Evolutionary conservation across 2,329 filamentous ascomycete genomes (phyloP).

Genomic region (Simplicillium aogashimaense): DNA sequence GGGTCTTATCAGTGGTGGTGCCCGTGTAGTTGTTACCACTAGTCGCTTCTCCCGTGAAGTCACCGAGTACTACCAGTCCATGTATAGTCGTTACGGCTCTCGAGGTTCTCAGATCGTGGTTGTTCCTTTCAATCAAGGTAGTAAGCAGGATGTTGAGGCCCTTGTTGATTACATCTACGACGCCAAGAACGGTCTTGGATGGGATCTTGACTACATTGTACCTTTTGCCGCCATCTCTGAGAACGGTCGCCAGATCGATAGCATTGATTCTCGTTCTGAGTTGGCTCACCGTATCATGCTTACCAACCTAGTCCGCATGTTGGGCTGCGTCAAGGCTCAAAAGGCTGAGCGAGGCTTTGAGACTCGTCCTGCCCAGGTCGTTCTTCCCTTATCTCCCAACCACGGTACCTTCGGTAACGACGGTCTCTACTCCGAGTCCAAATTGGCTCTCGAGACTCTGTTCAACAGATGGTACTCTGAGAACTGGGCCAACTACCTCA

Average conservation of each 20-base stretch:
- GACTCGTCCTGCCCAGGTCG: conserved; percentile 92
- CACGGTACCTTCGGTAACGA: conserved; percentile 98
- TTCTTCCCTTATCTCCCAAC: conserved; percentile 91
- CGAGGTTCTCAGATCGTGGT: conserved; percentile 94
- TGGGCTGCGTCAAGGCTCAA: conserved; percentile 83
- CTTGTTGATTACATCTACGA: conserved; percentile 96
- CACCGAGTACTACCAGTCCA: conserved; percentile 97
- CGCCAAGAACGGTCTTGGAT: conserved; percentile 88
- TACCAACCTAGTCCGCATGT: conserved; percentile 86
- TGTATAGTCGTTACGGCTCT: conserved; percentile 91
- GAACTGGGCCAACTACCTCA: conserved; percentile 94
- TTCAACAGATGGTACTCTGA: conserved; percentile 99
- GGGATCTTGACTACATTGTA: conserved; percentile 94
- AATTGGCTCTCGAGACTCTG: conserved; percentile 90
- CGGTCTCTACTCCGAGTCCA: conserved; percentile 96
- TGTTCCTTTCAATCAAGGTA: conserved; percentile 97
- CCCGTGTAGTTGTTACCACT: conserved; percentile 93
- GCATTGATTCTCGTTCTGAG: conserved; percentile 94
- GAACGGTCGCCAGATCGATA: conserved; percentile 94
- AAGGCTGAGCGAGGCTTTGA: conserved; percentile 83
- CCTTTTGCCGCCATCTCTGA: conserved; percentile 97
- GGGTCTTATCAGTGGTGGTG: conserved; percentile 90
- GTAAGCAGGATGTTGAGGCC: conserved; percentile 94
- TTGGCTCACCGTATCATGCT: conserved; percentile 98
- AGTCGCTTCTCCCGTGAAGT: conserved; percentile 94